Evolutionary conservation across 2,329 filamentous ascomycete species (phyloP), one percentile per base, ranked within the genome.

Genomic region (Pochonia chlamydosporia): DNA sequence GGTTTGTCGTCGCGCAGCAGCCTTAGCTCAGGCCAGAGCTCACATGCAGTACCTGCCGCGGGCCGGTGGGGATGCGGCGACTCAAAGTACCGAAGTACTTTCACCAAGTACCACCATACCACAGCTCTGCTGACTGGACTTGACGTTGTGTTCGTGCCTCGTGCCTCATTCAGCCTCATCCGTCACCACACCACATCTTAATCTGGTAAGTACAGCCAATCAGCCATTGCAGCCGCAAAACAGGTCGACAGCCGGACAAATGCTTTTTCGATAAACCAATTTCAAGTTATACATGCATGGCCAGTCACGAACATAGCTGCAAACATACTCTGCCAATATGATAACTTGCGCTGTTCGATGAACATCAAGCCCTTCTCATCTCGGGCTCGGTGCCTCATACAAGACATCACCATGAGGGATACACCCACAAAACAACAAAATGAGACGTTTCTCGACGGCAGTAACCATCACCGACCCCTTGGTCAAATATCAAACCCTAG

Each of bases 401-500:
- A 45, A 39, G 26, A n/a, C n/a, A n/a, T 25, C 39, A 43, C 30
- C 46, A 48, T 41, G 44, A 46, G 35, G 23, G 36, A 9, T n/a
- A 13, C 18, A n/a, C 37, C 3, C 20, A 37, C 14, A 20, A 18
- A 9, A 24, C 35, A 5, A 20, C 43, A 54, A 40, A 11, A 60
- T 68, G 60, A 65, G 62, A 41, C 61, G 58, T 11, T 63, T 68
- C 56, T 70, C 69, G 8, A 74, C 72, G 11, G 76, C 77, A 26
- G 66, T 84, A 26, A 73, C 76, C 48, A 82, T 84, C 56, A 83
- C 81, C 3, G 89, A 91, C 59, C 87, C 87, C 3, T 69, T 91
- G 51, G 79, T 90, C 51, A 82, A 89, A 52, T 92, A 92, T 64
- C 79, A 85, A 49, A 78, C 85, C 20, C 70, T 90, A 13, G 64